phyloP scores from a whole-genome alignment of 768 basidiomycete genomes.

The Psilocybe cyanescens region DNA sequence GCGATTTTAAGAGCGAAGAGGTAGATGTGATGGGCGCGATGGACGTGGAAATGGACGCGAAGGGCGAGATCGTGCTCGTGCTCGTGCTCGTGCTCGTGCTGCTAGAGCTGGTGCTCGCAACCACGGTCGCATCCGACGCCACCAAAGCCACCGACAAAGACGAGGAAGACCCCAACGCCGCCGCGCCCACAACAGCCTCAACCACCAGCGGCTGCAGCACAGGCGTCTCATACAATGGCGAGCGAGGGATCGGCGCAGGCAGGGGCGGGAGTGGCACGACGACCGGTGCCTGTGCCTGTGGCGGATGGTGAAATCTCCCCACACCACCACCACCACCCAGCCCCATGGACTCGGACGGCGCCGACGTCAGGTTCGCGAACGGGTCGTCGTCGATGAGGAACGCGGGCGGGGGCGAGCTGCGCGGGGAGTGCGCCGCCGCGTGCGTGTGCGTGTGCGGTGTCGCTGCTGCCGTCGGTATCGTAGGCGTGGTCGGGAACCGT shows the following conservation, averaged over 20 bases:
- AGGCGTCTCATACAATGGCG: conserved; percentile 12
- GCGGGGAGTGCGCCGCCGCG: conserved; percentile 22
- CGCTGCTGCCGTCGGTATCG: no score
- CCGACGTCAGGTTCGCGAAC: conserved; percentile 60
- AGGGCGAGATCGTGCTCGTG: background rate
- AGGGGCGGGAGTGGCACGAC: conserved; percentile 4
- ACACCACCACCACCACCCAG: background rate
- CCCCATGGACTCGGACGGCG: conserved; percentile 18
- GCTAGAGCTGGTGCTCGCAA: background rate
- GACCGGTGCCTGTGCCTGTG: background rate
- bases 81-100: background rate
- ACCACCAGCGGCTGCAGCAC: background rate
- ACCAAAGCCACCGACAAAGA: background rate
- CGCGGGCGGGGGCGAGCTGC: conserved; percentile 40
- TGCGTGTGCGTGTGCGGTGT: background rate
- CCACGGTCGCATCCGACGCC: background rate
- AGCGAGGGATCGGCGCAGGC: conserved; percentile 12
- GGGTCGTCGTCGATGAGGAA: conserved; percentile 74
- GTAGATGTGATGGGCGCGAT: background rate
- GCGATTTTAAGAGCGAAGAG: background rate
- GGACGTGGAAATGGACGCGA: background rate
- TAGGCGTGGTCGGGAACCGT: no score
- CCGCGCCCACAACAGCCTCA: background rate
- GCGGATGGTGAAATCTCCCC: conserved; percentile 6
- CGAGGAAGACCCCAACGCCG: background rate